These are phyloP conservation scores for Aureobasidium sp. DNA, from an alignment of 2,329 filamentous ascomycete genomes.

Conservation along the genomic window DNA sequence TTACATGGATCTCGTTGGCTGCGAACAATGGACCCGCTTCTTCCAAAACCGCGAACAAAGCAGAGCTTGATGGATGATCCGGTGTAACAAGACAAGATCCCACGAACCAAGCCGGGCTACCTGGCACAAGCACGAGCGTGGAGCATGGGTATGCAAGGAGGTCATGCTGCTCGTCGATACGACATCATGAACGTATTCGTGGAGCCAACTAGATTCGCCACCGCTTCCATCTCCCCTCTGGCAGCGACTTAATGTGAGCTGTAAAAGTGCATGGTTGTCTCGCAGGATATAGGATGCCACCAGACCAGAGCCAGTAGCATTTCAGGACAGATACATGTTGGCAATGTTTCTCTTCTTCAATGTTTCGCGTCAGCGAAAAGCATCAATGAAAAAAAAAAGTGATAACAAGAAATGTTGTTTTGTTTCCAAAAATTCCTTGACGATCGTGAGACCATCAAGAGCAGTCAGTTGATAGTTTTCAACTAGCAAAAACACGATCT, in stretches of 20 bases:
- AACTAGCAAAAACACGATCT: slow-evolving; percentile 86
- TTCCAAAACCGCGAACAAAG: background rate
- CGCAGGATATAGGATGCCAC: too few species aligned
- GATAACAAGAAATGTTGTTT: slow-evolving; percentile 24
- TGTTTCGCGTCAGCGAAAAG: slow-evolving; percentile 37
- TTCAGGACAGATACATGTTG: too few species aligned
- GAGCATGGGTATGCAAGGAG: slow-evolving; percentile 1
- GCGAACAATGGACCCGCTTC: slow-evolving; percentile 5
- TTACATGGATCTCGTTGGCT: background rate
- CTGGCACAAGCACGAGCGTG: background rate
- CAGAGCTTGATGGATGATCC: background rate
- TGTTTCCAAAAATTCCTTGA: slow-evolving; percentile 71
- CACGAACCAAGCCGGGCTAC: background rate
- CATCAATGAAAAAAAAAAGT: slow-evolving; percentile 47
- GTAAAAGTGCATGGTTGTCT: background rate
- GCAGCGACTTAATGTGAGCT: background rate
- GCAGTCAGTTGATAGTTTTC: slow-evolving; percentile 76
- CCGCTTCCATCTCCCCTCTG: background rate
- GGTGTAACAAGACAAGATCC: background rate
- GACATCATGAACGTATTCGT: background rate
- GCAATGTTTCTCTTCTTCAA: slow-evolving; percentile 39
- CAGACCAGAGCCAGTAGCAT: too few species aligned
- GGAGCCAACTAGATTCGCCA: background rate
- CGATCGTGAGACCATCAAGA: slow-evolving; percentile 59
- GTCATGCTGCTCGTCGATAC: background rate